Evolutionary conservation across 805 yeast genomes (phyloP), one percentile per base, ranked within the genome.

Genomic region (Zygosaccharomyces lentus): DNA sequence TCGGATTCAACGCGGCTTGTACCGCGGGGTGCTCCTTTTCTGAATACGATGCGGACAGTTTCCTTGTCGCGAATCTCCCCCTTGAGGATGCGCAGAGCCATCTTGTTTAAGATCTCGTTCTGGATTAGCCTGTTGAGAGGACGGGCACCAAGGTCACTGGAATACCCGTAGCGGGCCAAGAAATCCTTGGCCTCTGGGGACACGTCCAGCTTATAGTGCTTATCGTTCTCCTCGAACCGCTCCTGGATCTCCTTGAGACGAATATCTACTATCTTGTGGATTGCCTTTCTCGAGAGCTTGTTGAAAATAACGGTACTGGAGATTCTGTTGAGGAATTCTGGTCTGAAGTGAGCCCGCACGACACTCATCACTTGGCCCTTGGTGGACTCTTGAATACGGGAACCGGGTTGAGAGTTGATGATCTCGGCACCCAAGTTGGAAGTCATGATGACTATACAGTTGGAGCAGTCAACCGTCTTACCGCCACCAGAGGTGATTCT

Each of bases 361-460:
- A 91, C 76, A 27, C 73, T 76, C 93, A 91, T 82, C 9, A 93
- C 98, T 52, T 76, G 72, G 34, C 82, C 85, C 61, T 80, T 83
- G 12, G 95, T 84, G 34, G 75, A 76, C 4, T 76, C 77, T 36
- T 82, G 81, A 41, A 91, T 73, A 65, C 79, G 82, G 8, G 87
- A 66, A 3, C 76, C 72, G 29, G 80, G 77, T 54, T 81, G 82
- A 1, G 83, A 76, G 61, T 80, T 81, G 67, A 93, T 84, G 62
- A 73, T 88, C 64, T 88, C 89, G 8, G 99, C 98, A 53, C 99
- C 99, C 61, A 93, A 78, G 68, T 93, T 93, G 23, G 98, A 91
- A 0, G 99, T 93, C 96, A 93, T 87, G 55, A 93, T 91, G 53
- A 93, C 78, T 55, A 93, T 88, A 41, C 89, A 78, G 67, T 93